Base-by-base conservation (phyloP, 306 rosid genomes). In the Canavalia ensiformis region DNA sequence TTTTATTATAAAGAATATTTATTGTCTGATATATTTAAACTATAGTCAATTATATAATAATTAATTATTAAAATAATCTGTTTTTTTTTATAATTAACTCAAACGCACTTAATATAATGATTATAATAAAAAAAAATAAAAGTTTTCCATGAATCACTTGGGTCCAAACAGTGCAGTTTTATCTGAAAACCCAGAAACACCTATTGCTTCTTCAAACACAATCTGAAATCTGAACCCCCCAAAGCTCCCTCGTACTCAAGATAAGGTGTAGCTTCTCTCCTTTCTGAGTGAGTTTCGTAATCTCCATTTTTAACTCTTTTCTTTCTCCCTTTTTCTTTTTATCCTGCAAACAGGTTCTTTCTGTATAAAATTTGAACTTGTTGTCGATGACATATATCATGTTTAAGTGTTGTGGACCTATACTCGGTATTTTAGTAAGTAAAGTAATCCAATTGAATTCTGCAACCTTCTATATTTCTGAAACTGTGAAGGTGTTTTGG, bases 231-330 rank as follows among this genome's bases (percentile, higher is more conserved):
- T 1, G 4, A 31, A 46, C 37, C 25, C 41, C 50, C 39, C 56
- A 2, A 25, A 39, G 46, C 79, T 63, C 30, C 73, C 39, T 63
- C 18, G 58, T 18, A 42, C 69, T 64, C 10, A 11, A 56, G 46
- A 67, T 28, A 82, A 67, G 51, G 28, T 8, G 51, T 31, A 10
- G 34, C 31, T 62, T 60, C 65, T 44, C 76, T 80, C 7, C 7
- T 39, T 71, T 62, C 67, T 63, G 2, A 30, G 74, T 76, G 60
- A 69, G 78, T 51, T 60, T 60, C 71, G 33, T 30, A 63, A 35
- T 81, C 75, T 74, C 50, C 69, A 9, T 66, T 45, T 29, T 0
- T 3, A 0, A 2, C 7, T 28, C 3, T 44, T 1, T 8, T 4
- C 3, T 18, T 46, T 30, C 25, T 18, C 25, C 25, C 25, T 18